Evolutionary conservation across 2,329 filamentous ascomycete species (phyloP), one percentile per base, ranked within the genome.

Genomic region (Penicillium griseofulvum): DNA sequence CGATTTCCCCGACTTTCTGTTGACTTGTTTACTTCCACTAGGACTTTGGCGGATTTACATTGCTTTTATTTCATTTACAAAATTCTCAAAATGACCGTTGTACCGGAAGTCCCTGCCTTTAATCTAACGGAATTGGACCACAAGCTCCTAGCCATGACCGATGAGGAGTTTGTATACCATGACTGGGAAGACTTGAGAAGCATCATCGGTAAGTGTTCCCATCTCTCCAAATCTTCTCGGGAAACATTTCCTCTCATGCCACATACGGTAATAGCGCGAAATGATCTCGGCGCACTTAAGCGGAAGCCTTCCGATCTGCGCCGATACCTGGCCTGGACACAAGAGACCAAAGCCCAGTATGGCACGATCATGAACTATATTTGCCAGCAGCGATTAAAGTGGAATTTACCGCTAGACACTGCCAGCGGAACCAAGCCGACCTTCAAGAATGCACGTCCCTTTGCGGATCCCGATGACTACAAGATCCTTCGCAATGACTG

Each of bases 401-500:
- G 84, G 84, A 66, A 59, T 14, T 61, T 73, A 1, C 63, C 70
- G 46, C 19, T 37, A 24, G 14, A 41, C 17, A 31, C 41, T 10
- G 39, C 45, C 53, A 45, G 19, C 42, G 68, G 65, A n/a, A 65
- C 69, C 0, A 39, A 67, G 11, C 80, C 83, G 59, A 60, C 69
- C 5, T 75, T 77, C 55, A 68, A 70, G 17, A 80, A 81, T 56
- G 62, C 72, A 11, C 73, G 69, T 4, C 83, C 84, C 0, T 86
- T 87, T 66, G 78, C 76, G 44, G 75, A 84, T 61, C 60, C 73
- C 10, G 65, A 68, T 33, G 84, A 87, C 68, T 86, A 80, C 68
- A 77, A 73, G 54, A 80, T 86, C 52, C 72, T 86, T 44, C 73
- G 74, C 41, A 87, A 87, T 63, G 84, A 87, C 68, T 87, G 84